Percentiles rank a stretch among this genome's conserved stretches.
These are phyloP conservation scores for Elsinoe fawcettii DNA, from an alignment of 2,329 filamentous ascomycete genomes.

Conservation along the genomic window DNA sequence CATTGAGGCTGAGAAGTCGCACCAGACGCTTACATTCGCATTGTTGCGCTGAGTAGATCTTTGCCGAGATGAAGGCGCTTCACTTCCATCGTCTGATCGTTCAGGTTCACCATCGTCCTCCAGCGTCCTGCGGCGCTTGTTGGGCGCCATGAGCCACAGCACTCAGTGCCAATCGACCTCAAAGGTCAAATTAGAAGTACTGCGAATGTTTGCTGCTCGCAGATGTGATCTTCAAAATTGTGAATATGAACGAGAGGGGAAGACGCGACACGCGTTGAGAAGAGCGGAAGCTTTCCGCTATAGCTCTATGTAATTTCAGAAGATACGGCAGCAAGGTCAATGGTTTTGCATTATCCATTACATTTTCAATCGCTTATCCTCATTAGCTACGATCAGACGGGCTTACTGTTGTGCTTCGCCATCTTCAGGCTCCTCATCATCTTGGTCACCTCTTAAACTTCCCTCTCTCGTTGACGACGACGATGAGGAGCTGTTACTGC, in stretches of 20 bases:
- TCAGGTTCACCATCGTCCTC: slow-evolving; percentile 18
- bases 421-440: not conserved
- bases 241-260: not conserved
- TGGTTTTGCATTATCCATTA: not conserved
- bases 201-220: not conserved
- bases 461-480: slow-evolving; percentile 2
- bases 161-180: not conserved
- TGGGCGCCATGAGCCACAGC: slow-evolving; percentile 5
- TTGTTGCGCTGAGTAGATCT: not conserved
- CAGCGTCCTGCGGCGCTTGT: slow-evolving; percentile 9
- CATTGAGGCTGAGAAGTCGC: not conserved
- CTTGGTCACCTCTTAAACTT: not conserved
- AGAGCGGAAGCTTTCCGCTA: not conserved
- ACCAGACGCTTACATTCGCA: not conserved
- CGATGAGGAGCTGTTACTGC: not conserved
- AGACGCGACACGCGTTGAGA: slow-evolving; percentile 8
- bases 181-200: not conserved
- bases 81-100: slow-evolving; percentile 29
- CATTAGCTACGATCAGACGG: not conserved
- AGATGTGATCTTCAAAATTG: not conserved
- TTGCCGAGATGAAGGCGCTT: not conserved
- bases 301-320: not conserved
- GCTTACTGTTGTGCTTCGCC: not conserved
- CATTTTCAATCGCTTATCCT: not conserved
- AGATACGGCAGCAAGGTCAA: not conserved